A percentile compares a stretch with the other conserved stretches of the same genome.
Conservation (phyloP, 1,284 basidiomycete species). For the Leccinum pseudoinsigne region DNA sequence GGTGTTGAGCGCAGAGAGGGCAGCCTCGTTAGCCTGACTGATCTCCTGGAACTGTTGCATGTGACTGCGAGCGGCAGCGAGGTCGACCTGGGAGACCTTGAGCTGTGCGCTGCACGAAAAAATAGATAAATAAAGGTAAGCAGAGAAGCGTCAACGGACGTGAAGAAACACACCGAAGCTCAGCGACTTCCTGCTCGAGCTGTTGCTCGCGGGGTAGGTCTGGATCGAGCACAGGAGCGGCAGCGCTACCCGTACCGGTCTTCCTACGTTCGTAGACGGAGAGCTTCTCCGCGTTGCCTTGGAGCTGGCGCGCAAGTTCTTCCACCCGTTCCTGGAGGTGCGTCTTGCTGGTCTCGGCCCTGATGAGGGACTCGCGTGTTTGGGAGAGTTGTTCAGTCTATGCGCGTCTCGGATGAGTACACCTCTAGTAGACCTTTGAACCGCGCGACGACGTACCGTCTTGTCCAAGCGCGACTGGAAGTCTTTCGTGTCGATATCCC, state of each 20-base stretch:
- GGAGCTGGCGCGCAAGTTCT: slow-evolving; percentile 68
- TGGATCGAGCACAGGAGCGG: slow-evolving; percentile 38
- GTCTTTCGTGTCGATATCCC: slow-evolving; percentile 80
- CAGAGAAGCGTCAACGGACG: background rate
- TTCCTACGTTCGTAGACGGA: slow-evolving; percentile 82
- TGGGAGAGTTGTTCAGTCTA: slow-evolving; percentile 62
- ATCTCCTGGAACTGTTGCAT: slow-evolving; percentile 85
- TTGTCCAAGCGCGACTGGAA: slow-evolving; percentile 75
- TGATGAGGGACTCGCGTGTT: slow-evolving; percentile 72
- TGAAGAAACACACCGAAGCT: slow-evolving; percentile 59
- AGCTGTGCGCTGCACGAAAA: slow-evolving; percentile 57
- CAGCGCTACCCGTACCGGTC: slow-evolving; percentile 26
- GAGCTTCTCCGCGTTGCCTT: slow-evolving; percentile 81
- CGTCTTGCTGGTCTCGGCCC: slow-evolving; percentile 78
- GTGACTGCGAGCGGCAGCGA: slow-evolving; percentile 67
- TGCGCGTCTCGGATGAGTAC: slow-evolving; percentile 31
- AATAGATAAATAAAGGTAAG: slow-evolving; percentile 9
- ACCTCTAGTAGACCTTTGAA: background rate
- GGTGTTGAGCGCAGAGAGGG: slow-evolving; percentile 65
- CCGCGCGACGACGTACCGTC: slow-evolving; percentile 44
- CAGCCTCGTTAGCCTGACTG: slow-evolving; percentile 78
- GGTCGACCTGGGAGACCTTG: slow-evolving; percentile 75
- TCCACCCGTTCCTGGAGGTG: slow-evolving; percentile 80
- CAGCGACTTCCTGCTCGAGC: slow-evolving; percentile 83
- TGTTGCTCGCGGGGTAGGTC: slow-evolving; percentile 71